Conservation (phyloP, 352 stramenopile species). For the Phytophthora syringae region DNA sequence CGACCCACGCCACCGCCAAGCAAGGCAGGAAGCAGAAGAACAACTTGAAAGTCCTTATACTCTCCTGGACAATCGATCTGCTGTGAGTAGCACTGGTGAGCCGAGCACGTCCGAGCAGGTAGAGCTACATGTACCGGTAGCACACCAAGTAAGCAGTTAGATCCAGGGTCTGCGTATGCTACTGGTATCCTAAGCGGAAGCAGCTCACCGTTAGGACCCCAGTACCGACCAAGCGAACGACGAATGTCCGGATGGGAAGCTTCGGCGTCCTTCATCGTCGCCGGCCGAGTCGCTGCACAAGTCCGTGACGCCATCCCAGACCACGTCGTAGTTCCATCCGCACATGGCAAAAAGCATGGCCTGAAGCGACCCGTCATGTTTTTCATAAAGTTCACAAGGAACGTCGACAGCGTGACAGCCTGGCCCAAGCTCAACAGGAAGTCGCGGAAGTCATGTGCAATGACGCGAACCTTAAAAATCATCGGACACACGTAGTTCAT, state of each 20-base stretch:
- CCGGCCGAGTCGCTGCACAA: slow-evolving; percentile 52
- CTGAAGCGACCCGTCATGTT: slow-evolving; percentile 72
- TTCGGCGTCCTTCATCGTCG: slow-evolving; percentile 72
- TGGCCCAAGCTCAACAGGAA: slow-evolving; percentile 69
- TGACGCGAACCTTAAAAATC: slow-evolving; percentile 52
- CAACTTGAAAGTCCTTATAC: slow-evolving; percentile 63
- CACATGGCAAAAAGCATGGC: slow-evolving; percentile 82
- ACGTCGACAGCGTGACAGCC: slow-evolving; percentile 53
- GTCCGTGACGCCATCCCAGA: slow-evolving; percentile 75
- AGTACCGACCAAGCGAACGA: slow-evolving; percentile 76
- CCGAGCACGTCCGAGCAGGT: slow-evolving; percentile 68
- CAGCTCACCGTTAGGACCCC: slow-evolving; percentile 67
- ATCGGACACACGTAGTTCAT: slow-evolving; percentile 65
- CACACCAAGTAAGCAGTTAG: slow-evolving; percentile 10
- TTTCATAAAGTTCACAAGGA: slow-evolving; percentile 80
- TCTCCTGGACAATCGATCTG: slow-evolving; percentile 49
- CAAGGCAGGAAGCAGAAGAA: slow-evolving; percentile 71
- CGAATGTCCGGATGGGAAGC: slow-evolving; percentile 77
- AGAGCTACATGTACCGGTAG: no score
- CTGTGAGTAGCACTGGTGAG: slow-evolving; percentile 55
- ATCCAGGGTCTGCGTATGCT: no score
- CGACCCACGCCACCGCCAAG: slow-evolving; percentile 67
- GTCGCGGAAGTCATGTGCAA: slow-evolving; percentile 74
- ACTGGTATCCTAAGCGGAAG: background rate
- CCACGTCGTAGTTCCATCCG: slow-evolving; percentile 62